phyloP scores from a whole-genome alignment of 371 early-diverging fungal genomes.

The Amoeboaphelidium protococcarum region DNA sequence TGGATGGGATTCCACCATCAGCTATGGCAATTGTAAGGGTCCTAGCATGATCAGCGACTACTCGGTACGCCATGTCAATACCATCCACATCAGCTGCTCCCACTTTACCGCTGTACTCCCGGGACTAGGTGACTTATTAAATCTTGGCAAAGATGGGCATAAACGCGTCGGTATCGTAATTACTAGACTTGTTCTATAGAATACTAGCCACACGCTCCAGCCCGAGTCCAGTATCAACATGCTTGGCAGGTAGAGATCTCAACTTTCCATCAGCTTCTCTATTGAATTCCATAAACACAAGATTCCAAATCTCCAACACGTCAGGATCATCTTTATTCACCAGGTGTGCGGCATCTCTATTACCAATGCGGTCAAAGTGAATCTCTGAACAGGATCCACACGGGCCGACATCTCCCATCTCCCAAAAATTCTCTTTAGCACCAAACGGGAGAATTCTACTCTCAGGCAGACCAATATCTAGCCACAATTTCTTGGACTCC shows the following conservation, averaged over 20 bases:
- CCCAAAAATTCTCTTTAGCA: slow-evolving; percentile 98
- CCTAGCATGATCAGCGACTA: slow-evolving; percentile 95
- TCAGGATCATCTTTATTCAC: slow-evolving; percentile 98
- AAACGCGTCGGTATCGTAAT: slow-evolving; percentile 96
- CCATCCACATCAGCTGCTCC: slow-evolving; percentile 79
- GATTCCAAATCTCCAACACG: slow-evolving; percentile 99
- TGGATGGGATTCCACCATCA: slow-evolving; percentile 87
- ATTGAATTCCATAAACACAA: slow-evolving; percentile 99
- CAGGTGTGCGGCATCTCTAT: slow-evolving; percentile 70
- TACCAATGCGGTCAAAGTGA: slow-evolving; percentile 96
- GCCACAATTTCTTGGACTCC: slow-evolving; percentile 85
- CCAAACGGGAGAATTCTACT: slow-evolving; percentile 67
- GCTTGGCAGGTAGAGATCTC: slow-evolving; percentile 75
- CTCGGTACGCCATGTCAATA: slow-evolving; percentile 94
- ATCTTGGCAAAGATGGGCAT: slow-evolving; percentile 57
- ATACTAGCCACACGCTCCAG: slow-evolving; percentile 92
- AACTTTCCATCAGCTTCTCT: slow-evolving; percentile 79
- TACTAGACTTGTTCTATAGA: slow-evolving; percentile 83
- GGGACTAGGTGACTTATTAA: slow-evolving; percentile 54
- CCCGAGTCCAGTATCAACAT: slow-evolving; percentile 99
- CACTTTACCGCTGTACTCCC: slow-evolving; percentile 44
- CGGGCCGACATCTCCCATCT: slow-evolving; percentile 99
- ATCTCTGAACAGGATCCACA: slow-evolving; percentile 99
- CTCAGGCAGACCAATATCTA: slow-evolving; percentile 60
- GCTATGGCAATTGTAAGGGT: slow-evolving; percentile 93